phyloP scores from a whole-genome alignment of 768 basidiomycete genomes.

The Clitopilus passeckerianus region DNA sequence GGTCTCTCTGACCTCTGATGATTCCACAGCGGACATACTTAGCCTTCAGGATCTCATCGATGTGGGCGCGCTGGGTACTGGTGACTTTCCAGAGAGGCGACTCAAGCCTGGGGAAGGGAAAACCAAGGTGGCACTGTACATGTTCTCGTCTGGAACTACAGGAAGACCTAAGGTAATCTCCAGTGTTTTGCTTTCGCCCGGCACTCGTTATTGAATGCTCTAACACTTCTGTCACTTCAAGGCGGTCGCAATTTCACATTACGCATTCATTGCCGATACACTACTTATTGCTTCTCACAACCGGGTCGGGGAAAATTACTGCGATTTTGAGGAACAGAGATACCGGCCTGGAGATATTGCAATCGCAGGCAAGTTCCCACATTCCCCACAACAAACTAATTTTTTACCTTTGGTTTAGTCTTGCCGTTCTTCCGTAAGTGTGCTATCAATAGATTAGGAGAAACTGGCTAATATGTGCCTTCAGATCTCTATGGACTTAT shows the following conservation, averaged over 20 bases:
- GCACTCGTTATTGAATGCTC: neutral
- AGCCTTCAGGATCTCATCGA: slow-evolving; percentile 19
- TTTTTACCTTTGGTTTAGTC: slow-evolving; percentile 23
- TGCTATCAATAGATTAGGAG: neutral
- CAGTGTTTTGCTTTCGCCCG: neutral
- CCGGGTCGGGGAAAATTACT: slow-evolving; percentile 40
- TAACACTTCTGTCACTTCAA: slow-evolving; percentile 10
- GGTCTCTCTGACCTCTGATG: slow-evolving; percentile 33
- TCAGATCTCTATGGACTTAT: slow-evolving; percentile 65
- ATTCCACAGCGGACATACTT: neutral
- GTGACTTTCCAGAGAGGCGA: slow-evolving; percentile 45
- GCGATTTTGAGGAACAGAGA: slow-evolving; percentile 39
- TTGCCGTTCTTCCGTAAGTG: slow-evolving; percentile 58
- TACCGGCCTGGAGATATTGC: slow-evolving; percentile 59
- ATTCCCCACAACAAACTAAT: no score
- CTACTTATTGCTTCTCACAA: slow-evolving; percentile 53
- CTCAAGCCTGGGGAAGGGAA: slow-evolving; percentile 57
- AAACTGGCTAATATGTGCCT: neutral
- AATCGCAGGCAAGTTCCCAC: slow-evolving; percentile 40
- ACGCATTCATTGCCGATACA: slow-evolving; percentile 55
- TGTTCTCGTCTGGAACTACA: slow-evolving; percentile 72
- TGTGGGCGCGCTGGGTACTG: slow-evolving; percentile 42
- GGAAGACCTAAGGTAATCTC: slow-evolving; percentile 60
- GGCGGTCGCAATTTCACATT: slow-evolving; percentile 61
- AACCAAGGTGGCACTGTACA: slow-evolving; percentile 65